Base-by-base conservation (phyloP, 1,284 basidiomycete species). In the Moniliophthora roreri region DNA sequence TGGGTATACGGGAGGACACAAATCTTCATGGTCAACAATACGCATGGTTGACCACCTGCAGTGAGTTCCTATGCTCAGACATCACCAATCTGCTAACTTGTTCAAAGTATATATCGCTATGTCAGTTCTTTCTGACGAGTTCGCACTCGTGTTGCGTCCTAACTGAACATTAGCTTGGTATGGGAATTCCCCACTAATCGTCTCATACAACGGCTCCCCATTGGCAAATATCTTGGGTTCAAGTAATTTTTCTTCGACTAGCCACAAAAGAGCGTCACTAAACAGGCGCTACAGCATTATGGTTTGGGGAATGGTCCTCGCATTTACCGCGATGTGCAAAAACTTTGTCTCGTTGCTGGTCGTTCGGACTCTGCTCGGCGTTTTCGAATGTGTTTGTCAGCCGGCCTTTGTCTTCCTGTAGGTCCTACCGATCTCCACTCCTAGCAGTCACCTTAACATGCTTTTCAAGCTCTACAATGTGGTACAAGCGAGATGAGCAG, bases 161-260 rank as follows among this genome's bases (percentile, higher is more conserved):
- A 24, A 34, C 23, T 20, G 36, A 32, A 28, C 40, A 55, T 28
- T 48, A 77, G 75, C 48, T 63, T 79, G 15, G 54, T 68, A 13
- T 78, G 77, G 75, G 78, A 80, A 59, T 78, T 78, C 52, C 79
- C 79, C 1, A 73, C 76, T 1, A 79, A 79, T 55, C 66, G 75
- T 5, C 64, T 79, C 15, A 66, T 81, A 23, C 79, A 80, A 55
- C 67, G 72, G 3, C 61, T 80, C 15, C 79, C 79, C 6, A 69
- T 81, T 46, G 78, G 67, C 32, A 79, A 78, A 61, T 78, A 74
- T 53, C 68, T 79, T 1, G 69, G 69, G 2, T 73, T 78, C 64
- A 76, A 73, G 74, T 77, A 41, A 18, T 1, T 8, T 38, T 7
- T 23, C 3, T 41, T 51, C 20, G 35, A 34, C 9, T 16, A 9